Evolutionary conservation across 345 rosid genomes (phyloP).

Genomic region (Moricandia moricandioides): DNA sequence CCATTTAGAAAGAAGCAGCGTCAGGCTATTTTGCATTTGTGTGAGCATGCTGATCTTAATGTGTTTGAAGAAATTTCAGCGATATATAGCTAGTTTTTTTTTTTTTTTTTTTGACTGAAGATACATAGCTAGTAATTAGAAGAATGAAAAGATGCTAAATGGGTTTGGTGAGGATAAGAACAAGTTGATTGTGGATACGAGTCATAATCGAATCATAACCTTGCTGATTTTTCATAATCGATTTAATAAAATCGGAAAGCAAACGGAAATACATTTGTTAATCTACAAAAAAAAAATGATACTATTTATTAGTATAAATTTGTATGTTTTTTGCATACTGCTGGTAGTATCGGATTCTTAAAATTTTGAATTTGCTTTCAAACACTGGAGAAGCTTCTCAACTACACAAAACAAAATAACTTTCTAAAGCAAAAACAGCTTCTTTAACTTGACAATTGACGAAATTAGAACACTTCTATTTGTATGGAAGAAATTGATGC

Average conservation of each 20-base stretch:
- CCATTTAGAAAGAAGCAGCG: too few relatives aligned
- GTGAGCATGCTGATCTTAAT: too few relatives aligned
- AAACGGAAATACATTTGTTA: neutral
- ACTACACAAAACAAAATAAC: neutral
- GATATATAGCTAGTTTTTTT: too few relatives aligned
- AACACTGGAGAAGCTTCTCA: neutral
- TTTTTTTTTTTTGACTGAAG: too few relatives aligned
- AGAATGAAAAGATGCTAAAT: neutral
- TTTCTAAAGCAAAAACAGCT: neutral
- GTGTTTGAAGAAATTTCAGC: too few relatives aligned
- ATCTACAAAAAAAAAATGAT: neutral
- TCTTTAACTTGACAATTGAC: neutral
- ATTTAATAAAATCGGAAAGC: neutral
- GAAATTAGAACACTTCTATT: too few relatives aligned
- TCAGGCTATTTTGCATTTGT: too few relatives aligned
- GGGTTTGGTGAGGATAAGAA: neutral
- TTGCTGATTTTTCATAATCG: neutral
- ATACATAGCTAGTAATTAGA: neutral
- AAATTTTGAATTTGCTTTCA: neutral
- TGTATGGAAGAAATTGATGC: neutral
- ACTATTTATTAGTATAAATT: too few relatives aligned
- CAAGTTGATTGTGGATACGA: neutral
- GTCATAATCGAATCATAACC: slow-evolving; percentile 7
- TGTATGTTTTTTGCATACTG: neutral
- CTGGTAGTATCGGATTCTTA: neutral